These are phyloP conservation scores for Globisporangium okanoganense DNA, from an alignment of 352 stramenopile species.

Conservation along the genomic window DNA sequence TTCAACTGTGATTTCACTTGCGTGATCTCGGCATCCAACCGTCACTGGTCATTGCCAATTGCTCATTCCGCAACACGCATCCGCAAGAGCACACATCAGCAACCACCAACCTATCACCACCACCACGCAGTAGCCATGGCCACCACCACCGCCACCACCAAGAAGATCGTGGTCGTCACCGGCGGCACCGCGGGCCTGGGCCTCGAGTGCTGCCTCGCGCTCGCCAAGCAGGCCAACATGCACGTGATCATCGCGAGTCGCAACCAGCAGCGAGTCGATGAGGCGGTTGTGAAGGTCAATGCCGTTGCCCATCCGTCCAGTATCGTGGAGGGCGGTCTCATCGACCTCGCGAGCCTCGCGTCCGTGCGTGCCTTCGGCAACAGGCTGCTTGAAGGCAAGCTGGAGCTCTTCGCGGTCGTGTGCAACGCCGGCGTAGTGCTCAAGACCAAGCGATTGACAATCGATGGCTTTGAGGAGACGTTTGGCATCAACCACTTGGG, in stretches of 20 bases:
- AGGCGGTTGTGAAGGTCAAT: slow-evolving; percentile 14
- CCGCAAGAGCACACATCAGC: too few relatives aligned
- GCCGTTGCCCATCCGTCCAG: slow-evolving; percentile 3
- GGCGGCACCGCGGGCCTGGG: slow-evolving; percentile 30
- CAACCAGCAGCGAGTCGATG: slow-evolving; percentile 21
- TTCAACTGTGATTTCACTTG: too few relatives aligned
- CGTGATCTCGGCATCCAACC: too few relatives aligned
- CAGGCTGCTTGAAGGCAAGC: slow-evolving; percentile 12
- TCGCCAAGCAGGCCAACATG: slow-evolving; percentile 21
- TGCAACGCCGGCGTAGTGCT: slow-evolving; percentile 40
- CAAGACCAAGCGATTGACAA: slow-evolving; percentile 14
- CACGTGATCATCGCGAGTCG: slow-evolving; percentile 31
- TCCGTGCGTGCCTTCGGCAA: slow-evolving; percentile 22
- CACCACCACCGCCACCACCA: too few relatives aligned
- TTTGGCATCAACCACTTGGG: slow-evolving; percentile 38
- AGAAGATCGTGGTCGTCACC: slow-evolving; percentile 30
- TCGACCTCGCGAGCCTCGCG: slow-evolving; percentile 32
- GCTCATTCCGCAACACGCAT: too few relatives aligned
- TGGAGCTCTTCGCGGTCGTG: slow-evolving; percentile 26
- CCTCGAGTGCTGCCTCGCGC: slow-evolving; percentile 21
- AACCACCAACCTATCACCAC: too few relatives aligned
- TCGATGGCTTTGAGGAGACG: slow-evolving; percentile 35
- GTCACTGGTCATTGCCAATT: too few relatives aligned
- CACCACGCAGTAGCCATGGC: too few relatives aligned
- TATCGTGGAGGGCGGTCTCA: slow-evolving; percentile 20